Conservation (phyloP, 2,329 filamentous ascomycete genomes). For the Diaporthe sp. region DNA sequence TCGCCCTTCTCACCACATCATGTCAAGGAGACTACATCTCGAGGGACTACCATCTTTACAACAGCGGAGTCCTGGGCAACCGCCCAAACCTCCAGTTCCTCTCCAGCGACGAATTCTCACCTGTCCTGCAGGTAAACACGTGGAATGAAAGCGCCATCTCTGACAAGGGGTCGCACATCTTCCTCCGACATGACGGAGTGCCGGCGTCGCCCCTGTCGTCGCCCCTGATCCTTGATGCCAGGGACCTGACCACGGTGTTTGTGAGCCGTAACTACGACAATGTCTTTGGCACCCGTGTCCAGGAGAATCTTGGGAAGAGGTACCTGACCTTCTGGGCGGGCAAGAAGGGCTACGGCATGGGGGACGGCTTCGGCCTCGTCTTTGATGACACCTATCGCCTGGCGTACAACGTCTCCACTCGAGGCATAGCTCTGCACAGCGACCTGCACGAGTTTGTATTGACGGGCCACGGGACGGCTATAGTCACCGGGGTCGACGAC, state of each 20-base stretch:
- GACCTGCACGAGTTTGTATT: constrained; percentile 56
- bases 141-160: constrained; percentile 43
- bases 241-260: constrained; percentile 43
- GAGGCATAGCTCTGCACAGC: constrained; percentile 35
- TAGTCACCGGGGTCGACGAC: constrained; percentile 54
- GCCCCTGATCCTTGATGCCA: constrained; percentile 42
- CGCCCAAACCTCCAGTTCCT: constrained; percentile 41
- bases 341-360: constrained; percentile 39
- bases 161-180: constrained; percentile 43
- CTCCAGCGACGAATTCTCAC: constrained; percentile 40
- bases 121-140: constrained; percentile 41
- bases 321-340: constrained; percentile 45
- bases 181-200: constrained; percentile 43
- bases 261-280: constrained; percentile 43
- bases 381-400: constrained; percentile 42
- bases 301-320: constrained; percentile 42
- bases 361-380: constrained; percentile 43
- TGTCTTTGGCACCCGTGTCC: constrained; percentile 43
- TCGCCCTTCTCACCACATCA: neutral
- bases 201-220: constrained; percentile 34
- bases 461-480: constrained; percentile 54
- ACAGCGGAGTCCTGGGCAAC: constrained; percentile 40
- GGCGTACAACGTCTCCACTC: constrained; percentile 40
- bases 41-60: constrained; percentile 43
- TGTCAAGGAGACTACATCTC: constrained; percentile 37